Base-by-base conservation (phyloP, 2,329 filamentous ascomycete species). In the Aspergillus carbonarius region DNA sequence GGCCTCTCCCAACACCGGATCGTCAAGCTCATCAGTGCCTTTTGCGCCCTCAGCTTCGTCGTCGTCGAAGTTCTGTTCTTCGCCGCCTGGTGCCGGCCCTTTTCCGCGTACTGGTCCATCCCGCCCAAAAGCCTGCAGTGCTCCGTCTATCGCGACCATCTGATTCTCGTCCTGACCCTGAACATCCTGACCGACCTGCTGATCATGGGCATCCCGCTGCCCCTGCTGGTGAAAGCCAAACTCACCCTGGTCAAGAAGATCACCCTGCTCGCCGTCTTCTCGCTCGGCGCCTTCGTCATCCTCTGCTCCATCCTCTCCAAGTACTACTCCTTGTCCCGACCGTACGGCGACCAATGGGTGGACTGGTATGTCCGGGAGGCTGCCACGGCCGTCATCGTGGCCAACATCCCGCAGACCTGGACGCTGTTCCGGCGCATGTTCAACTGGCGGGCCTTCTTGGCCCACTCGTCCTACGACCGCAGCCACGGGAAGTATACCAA, bases 281-380 rank as follows among this genome's bases (percentile, higher is more conserved):
- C 79, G 2, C 75, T 88, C 2, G 85, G 85, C 1, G 66, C 82
- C 3, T 82, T 85, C 60, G 73, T 82, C 65, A 84, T 88, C 52
- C 72, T 87, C 13, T 82, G 82, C 17, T 83, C 84, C 10, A 78
- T 83, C 5, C 73, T 88, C 15, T 87, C 86, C 18, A 85, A 86
- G 60, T 84, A 85, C 66, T 86, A 85, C 72, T 85, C 83, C 46
- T 86, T 88, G 60, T 79, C 74, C 15, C 72, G 83, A 18, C 82
- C 82, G 0, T 86, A 84, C 67, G 82, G 82, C 2, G 74, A 76
- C 13, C 71, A 81, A 37, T 88, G 85, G 76, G 79, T 85, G 0
- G 81, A 81, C 63, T 88, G 85, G 84, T 85, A 86, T 62, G 79
- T 85, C 8, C 79, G 83, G 27, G 85, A 88, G 67, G 79, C 81